Conservation (phyloP, 179 eudicot species). For the Actinidia chinensis region DNA sequence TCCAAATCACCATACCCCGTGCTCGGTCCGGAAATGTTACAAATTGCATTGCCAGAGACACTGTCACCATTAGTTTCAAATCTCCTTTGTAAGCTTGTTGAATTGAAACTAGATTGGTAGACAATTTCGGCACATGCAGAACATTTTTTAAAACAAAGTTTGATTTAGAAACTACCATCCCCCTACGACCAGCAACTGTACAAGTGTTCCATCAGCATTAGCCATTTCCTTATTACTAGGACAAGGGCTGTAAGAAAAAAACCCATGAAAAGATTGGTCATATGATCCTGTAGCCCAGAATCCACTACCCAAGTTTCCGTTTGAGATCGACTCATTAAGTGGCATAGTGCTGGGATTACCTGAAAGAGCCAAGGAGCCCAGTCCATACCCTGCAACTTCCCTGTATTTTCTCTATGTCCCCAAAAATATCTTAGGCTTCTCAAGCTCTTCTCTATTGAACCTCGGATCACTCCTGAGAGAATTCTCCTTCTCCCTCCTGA, state of each 20-base stretch:
- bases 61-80: neutral
- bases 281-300: neutral
- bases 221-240: neutral
- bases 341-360: neutral
- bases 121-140: neutral
- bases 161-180: too few species aligned
- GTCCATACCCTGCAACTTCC: neutral
- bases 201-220: too few species aligned
- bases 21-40: neutral
- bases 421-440: neutral
- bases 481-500: neutral
- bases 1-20: neutral
- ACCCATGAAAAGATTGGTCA: neutral
- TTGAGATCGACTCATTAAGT: neutral
- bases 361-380: neutral
- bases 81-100: neutral
- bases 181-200: too few species aligned
- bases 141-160: neutral
- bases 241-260: neutral
- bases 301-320: neutral
- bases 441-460: neutral
- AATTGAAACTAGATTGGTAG: neutral
- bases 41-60: neutral
- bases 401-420: neutral
- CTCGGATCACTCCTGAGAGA: neutral